Evolutionary conservation across 768 basidiomycete genomes (phyloP).

Genomic region (Nidularia pulvinata): DNA sequence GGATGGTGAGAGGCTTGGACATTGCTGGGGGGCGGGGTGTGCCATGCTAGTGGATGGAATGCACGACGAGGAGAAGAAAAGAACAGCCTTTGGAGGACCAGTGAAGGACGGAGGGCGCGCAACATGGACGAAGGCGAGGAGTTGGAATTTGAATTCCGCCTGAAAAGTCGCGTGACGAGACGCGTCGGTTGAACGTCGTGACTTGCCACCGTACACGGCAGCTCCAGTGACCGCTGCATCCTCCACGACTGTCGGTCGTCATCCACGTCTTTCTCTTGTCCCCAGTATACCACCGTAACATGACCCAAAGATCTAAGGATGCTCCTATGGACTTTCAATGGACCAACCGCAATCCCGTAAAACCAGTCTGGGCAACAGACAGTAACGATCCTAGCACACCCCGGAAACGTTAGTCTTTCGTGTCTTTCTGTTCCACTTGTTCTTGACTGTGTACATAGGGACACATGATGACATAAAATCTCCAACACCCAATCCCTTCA

Average conservation of each 20-base stretch:
- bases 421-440: conserved; percentile 2
- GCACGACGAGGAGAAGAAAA: no score
- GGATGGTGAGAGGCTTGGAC: conserved; percentile 37
- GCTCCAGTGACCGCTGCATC: no score
- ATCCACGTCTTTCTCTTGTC: conserved; percentile 3
- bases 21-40: conserved; percentile 28
- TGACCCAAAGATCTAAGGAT: conserved; percentile 59
- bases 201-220: no score
- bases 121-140: not conserved
- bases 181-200: conserved; percentile 34
- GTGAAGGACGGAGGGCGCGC: not conserved
- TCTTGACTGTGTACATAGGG: conserved; percentile 18
- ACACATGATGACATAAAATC: conserved; percentile 40
- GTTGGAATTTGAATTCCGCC: not conserved
- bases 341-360: conserved; percentile 61
- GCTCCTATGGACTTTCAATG: conserved; percentile 92
- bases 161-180: conserved; percentile 24
- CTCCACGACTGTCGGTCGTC: no score
- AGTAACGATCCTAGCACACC: conserved; percentile 51
- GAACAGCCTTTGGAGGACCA: no score
- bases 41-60: conserved; percentile 55
- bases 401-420: conserved; percentile 60
- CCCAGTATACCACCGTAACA: conserved; percentile 7
- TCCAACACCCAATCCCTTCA: conserved; percentile 35
- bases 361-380: conserved; percentile 55